phyloP scores from a whole-genome alignment of 495 filamentous ascomycete genomes.

The Hypomontagnella monticulosa region DNA sequence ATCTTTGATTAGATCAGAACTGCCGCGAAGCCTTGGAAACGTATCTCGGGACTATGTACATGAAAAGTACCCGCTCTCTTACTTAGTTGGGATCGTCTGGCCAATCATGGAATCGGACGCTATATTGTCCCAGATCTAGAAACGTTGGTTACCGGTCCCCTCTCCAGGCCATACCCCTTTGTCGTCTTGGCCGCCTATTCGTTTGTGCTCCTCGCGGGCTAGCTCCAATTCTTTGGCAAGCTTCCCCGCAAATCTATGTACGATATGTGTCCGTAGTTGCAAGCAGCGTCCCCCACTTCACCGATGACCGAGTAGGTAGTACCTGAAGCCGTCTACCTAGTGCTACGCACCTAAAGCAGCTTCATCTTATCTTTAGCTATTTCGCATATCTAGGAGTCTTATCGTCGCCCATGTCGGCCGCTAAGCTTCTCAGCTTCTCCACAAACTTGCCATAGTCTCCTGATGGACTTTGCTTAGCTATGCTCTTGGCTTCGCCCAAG shows the following conservation, averaged over 20 bases:
- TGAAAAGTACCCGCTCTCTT: conserved; percentile 18
- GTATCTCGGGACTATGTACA: conserved; percentile 31
- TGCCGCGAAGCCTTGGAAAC: conserved; percentile 33
- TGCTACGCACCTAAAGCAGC: neutral
- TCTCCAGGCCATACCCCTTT: conserved; percentile 12
- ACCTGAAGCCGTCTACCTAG: neutral
- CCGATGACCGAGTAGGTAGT: conserved; percentile 39
- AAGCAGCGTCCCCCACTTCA: conserved; percentile 35
- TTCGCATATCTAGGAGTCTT: too few species aligned
- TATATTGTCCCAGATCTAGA: conserved; percentile 36
- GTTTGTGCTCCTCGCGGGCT: conserved; percentile 9
- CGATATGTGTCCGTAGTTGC: conserved; percentile 5
- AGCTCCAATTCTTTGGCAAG: conserved; percentile 35
- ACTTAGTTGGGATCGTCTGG: conserved; percentile 27
- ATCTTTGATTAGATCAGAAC: conserved; percentile 34
- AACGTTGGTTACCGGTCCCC: conserved; percentile 23
- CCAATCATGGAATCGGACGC: conserved; percentile 22
- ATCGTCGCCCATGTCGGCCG: neutral
- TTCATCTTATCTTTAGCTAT: too few species aligned
- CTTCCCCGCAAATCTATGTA: conserved; percentile 38
- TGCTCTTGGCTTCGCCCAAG: neutral
- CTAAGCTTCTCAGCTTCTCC: neutral
- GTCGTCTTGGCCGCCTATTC: conserved; percentile 25
- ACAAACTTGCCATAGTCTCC: conserved; percentile 3
- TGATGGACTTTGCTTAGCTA: conserved; percentile 8